A percentile compares a stretch with the other conserved stretches of the same genome.
Evolutionary conservation across 1,139 yeast genomes (phyloP).

Genomic region (Kurtzmaniella quercitrusa): DNA sequence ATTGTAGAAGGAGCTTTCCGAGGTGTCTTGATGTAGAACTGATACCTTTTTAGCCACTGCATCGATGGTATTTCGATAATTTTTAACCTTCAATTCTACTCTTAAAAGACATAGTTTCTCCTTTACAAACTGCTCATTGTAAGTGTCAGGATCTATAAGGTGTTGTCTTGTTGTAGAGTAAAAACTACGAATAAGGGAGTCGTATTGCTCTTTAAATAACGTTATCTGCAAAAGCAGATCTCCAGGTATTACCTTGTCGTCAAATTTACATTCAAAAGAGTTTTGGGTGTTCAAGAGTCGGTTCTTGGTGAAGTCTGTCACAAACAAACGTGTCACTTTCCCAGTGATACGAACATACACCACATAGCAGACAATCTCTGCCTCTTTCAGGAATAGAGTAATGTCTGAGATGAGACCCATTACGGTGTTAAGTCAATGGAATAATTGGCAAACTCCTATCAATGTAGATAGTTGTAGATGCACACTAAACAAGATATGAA

Average conservation of each 20-base stretch:
- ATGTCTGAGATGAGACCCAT: neutral
- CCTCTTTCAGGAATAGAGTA: neutral
- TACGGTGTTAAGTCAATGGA: no score
- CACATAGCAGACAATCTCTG: slow-evolving; percentile 1
- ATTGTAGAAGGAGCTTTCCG: neutral
- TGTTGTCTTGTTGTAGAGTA: slow-evolving; percentile 3
- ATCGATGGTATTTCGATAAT: slow-evolving; percentile 4
- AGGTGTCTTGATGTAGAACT: neutral
- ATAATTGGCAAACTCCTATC: no score
- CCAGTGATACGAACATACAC: slow-evolving; percentile 1
- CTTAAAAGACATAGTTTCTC: slow-evolving; percentile 8
- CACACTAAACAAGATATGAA: no score
- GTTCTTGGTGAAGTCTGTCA: slow-evolving; percentile 21
- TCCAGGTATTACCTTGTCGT: slow-evolving; percentile 5
- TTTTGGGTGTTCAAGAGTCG: slow-evolving; percentile 2
- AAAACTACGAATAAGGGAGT: slow-evolving; percentile 7
- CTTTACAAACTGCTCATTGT: slow-evolving; percentile 3
- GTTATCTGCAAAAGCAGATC: slow-evolving; percentile 11
- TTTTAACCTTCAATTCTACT: slow-evolving; percentile 7
- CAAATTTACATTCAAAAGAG: slow-evolving; percentile 1
- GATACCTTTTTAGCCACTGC: neutral
- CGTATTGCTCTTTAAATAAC: slow-evolving; percentile 9
- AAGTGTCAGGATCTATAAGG: slow-evolving; percentile 6
- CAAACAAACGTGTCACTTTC: slow-evolving; percentile 10
- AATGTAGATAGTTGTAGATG: no score